Evolutionary conservation across 352 stramenopile genomes (phyloP), one percentile per base, ranked within the genome.

Genomic region (Pythium pyrilobum): DNA sequence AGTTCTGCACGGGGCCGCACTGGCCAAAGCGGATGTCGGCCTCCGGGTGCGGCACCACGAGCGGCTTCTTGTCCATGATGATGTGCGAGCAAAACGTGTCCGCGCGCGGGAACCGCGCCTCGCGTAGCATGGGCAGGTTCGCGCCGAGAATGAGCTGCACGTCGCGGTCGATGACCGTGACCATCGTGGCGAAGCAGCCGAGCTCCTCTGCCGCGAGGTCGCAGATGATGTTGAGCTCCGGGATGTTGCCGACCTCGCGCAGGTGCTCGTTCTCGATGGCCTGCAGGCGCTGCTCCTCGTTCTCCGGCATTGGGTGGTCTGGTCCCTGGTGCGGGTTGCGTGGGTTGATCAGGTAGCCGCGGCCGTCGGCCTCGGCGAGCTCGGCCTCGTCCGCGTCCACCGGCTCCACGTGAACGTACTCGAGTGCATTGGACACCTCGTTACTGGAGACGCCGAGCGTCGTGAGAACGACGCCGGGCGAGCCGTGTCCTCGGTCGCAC

Each of bases 221-320:
- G 52, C 78, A 87, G 44, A 89, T 74, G 48, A 85, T 81, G 21
- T 79, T 74, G 25, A 89, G 70, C 49, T 89, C 78, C 3, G 79
- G 60, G 23, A 79, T 40, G 45, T 74, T 67, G 15, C 56, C 56
- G 13, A 85, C 44, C 44, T 75, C 64, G 4, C 69, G 59, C 36
- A 58, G n/a, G 15, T 50, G 47, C 25, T 52, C 48, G 11, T 70
- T 56, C 32, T 65, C 57, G 46, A 89, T 82, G 0, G 70, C 59
- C 28, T 74, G 27, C 1, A 85, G 40, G 33, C 78, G 75, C 41
- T 77, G 42, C 8, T 56, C 62, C 46, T 89, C 78, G 48, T 81
- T 84, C 13, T 25, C 41, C 3, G 67, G 59, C 18, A 71, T 56
- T 0, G 56, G 56, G 24, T 55, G 36, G n/a, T 29, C 20, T 13